These are phyloP conservation scores for Crassisporium funariophilum DNA, from an alignment of 768 basidiomycete species.

Conservation along the genomic window DNA sequence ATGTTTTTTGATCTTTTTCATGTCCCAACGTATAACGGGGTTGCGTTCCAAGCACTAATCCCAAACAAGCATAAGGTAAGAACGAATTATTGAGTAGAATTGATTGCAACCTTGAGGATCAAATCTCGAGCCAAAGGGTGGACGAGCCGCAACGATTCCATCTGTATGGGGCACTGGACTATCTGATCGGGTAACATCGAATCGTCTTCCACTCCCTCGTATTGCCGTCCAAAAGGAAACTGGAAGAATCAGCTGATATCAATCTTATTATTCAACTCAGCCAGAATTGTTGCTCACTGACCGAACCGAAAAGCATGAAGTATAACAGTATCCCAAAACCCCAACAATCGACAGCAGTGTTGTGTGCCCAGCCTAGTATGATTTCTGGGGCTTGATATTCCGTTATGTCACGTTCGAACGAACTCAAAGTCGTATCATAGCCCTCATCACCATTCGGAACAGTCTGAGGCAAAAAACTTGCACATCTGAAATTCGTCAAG, in stretches of 20 bases:
- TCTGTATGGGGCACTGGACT: constrained; percentile 31
- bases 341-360: constrained; percentile 59
- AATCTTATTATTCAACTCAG: not conserved
- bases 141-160: constrained; percentile 27
- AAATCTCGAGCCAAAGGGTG: constrained; percentile 42
- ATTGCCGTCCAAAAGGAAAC: constrained; percentile 41
- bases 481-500: constrained; percentile 43
- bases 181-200: constrained; percentile 34
- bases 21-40: constrained; percentile 45
- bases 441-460: not conserved
- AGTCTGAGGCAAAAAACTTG: constrained; percentile 26
- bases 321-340: constrained; percentile 55
- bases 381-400: constrained; percentile 54
- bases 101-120: constrained; percentile 40
- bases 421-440: not conserved
- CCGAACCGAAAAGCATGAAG: constrained; percentile 51
- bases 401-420: not conserved
- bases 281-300: constrained; percentile 22
- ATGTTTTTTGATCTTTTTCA: constrained; percentile 46
- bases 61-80: constrained; percentile 6
- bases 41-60: constrained; percentile 60
- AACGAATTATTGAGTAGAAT: not conserved
- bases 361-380: constrained; percentile 55
- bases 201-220: constrained; percentile 21
- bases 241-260: constrained; percentile 17